phyloP scores from a whole-genome alignment of 257 asterid species.

The Solanum corneliomulleri region DNA sequence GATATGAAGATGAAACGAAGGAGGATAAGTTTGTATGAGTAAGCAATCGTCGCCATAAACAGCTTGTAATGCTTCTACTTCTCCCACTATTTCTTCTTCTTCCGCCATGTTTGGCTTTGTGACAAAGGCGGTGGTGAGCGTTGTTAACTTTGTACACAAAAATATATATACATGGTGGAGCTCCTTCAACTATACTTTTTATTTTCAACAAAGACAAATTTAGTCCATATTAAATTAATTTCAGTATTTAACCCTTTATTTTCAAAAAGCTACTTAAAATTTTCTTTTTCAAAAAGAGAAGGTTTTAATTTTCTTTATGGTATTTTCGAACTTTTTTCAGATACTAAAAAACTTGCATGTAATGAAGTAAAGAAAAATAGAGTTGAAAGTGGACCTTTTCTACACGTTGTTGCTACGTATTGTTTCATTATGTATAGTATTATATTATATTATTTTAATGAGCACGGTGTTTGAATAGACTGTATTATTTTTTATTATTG shows the following conservation, averaged over 20 bases:
- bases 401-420: background rate
- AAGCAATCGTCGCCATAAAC: slow-evolving; percentile 71
- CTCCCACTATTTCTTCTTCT: slow-evolving; percentile 50
- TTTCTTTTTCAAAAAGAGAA: no score
- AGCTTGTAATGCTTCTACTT: slow-evolving; percentile 68
- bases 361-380: background rate
- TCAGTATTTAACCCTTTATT: background rate
- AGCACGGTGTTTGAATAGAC: rapidly evolving
- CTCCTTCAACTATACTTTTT: background rate
- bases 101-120: slow-evolving; percentile 27
- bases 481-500: no score
- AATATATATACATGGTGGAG: background rate
- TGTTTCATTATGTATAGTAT: no score
- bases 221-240: background rate
- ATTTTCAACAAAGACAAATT: background rate
- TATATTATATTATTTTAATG: no score
- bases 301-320: background rate
- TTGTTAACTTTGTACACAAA: background rate
- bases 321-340: background rate
- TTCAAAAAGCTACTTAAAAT: background rate
- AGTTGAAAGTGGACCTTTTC: background rate
- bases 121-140: background rate
- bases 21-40: slow-evolving; percentile 46
- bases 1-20: slow-evolving; percentile 62
- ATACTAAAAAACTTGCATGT: background rate